Conservation (phyloP, 208 protist species). For the Endotrypanum monterogeii region DNA sequence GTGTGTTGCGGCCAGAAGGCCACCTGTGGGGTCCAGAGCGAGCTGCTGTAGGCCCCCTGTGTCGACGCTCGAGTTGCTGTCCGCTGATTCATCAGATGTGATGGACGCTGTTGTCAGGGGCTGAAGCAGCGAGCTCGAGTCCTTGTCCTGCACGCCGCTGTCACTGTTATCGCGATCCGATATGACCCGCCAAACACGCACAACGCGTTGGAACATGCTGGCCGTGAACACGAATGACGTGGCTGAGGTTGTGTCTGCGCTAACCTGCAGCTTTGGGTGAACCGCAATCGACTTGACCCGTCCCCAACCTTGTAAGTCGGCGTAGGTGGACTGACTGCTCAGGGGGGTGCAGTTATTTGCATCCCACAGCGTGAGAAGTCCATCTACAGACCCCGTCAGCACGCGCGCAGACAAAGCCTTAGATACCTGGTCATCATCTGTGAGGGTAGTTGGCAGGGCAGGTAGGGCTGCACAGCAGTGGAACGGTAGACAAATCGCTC, state of each 20-base stretch:
- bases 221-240: conserved; percentile 58
- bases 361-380: conserved; percentile 85
- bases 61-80: conserved; percentile 25
- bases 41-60: conserved; percentile 33
- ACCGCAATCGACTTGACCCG: conserved; percentile 59
- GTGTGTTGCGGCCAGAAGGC: conserved; percentile 63
- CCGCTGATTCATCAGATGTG: neutral
- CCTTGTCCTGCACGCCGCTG: neutral
- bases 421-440: neutral
- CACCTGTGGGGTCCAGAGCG: conserved; percentile 71
- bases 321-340: conserved; percentile 47
- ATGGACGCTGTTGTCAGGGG: conserved; percentile 13
- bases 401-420: conserved; percentile 15
- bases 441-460: neutral
- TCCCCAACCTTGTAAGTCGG: conserved; percentile 43
- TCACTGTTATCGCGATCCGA: neutral
- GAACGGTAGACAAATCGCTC: conserved; percentile 74
- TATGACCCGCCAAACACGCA: conserved; percentile 49
- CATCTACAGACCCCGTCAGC: conserved; percentile 73
- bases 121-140: conserved; percentile 6
- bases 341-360: conserved; percentile 44
- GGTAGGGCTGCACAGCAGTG: conserved; percentile 53
- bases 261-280: conserved; percentile 31
- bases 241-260: neutral
- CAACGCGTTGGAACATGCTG: conserved; percentile 72